Conservation (phyloP, 768 basidiomycete species). For the Hydnomerulius pinastri region DNA sequence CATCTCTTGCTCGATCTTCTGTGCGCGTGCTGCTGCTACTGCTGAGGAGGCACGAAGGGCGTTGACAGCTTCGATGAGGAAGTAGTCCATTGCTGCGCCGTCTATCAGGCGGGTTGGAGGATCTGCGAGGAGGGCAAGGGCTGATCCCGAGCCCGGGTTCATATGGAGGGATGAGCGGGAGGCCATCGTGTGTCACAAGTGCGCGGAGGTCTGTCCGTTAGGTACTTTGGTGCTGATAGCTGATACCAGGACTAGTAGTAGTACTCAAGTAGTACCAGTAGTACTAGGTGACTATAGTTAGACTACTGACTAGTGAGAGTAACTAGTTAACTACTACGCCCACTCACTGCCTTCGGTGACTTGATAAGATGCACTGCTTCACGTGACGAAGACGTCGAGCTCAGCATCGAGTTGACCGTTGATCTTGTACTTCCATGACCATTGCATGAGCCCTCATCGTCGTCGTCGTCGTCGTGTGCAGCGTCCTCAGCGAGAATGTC, state of each 20-base stretch:
- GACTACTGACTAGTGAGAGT: too few relatives aligned
- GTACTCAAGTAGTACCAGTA: too few relatives aligned
- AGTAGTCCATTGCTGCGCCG: constrained; percentile 77
- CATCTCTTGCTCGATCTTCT: constrained; percentile 78
- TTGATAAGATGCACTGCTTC: neutral
- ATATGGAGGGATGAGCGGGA: constrained; percentile 36
- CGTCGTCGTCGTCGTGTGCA: neutral
- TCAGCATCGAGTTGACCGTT: neutral
- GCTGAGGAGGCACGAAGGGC: constrained; percentile 74
- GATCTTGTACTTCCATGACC: neutral
- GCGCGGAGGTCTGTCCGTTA: neutral
- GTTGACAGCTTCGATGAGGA: constrained; percentile 79
- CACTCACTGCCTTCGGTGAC: too few relatives aligned
- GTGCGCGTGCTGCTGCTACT: constrained; percentile 66
- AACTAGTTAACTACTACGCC: too few relatives aligned
- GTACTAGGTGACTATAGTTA: neutral
- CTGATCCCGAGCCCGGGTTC: constrained; percentile 19
- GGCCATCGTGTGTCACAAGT: constrained; percentile 23
- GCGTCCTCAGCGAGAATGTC: constrained; percentile 34
- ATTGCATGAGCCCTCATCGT: neutral
- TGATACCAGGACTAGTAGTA: too few relatives aligned
- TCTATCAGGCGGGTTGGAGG: constrained; percentile 64
- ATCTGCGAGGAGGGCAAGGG: constrained; percentile 61
- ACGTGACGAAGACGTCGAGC: neutral
- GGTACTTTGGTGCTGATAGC: too few relatives aligned